Percentiles rank a stretch among this genome's conserved stretches.
Conservation (phyloP, 345 rosid genomes). For the Firmiana major region DNA sequence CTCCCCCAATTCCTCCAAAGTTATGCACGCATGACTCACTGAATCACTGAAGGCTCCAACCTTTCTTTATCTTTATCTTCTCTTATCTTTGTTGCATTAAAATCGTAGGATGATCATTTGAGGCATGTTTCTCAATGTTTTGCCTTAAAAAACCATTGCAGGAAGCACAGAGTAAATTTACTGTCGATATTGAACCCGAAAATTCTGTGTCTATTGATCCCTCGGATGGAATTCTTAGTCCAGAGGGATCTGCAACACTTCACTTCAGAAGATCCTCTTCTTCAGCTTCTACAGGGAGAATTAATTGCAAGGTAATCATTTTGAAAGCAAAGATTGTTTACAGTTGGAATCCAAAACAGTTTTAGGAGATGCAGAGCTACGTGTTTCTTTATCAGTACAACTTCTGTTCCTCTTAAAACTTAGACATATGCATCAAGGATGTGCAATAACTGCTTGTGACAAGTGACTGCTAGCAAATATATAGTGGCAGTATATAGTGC, state of each 20-base stretch:
- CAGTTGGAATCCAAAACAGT: neutral
- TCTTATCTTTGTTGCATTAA: neutral
- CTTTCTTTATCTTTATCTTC: neutral
- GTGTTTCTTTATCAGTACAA: neutral
- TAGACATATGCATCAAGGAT: neutral
- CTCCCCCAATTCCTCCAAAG: neutral
- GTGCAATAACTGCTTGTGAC: constrained; percentile 5
- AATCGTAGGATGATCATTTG: neutral
- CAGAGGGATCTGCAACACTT: constrained; percentile 63
- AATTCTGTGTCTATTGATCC: constrained; percentile 51
- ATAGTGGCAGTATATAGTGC: neutral
- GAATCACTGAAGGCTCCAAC: neutral
- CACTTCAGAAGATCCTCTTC: constrained; percentile 55
- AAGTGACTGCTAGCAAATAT: neutral
- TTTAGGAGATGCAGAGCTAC: neutral
- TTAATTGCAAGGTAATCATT: constrained; percentile 73
- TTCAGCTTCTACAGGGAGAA: constrained; percentile 53
- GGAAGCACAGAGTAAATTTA: constrained; percentile 85
- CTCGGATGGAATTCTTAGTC: constrained; percentile 60
- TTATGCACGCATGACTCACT: neutral
- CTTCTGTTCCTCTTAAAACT: neutral
- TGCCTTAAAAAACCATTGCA: constrained; percentile 23
- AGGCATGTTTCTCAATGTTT: neutral
- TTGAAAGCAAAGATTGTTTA: neutral
- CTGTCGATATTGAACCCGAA: constrained; percentile 68